These are phyloP conservation scores for Anisodus tanguticus DNA, from an alignment of 257 asterid species.

Conservation along the genomic window DNA sequence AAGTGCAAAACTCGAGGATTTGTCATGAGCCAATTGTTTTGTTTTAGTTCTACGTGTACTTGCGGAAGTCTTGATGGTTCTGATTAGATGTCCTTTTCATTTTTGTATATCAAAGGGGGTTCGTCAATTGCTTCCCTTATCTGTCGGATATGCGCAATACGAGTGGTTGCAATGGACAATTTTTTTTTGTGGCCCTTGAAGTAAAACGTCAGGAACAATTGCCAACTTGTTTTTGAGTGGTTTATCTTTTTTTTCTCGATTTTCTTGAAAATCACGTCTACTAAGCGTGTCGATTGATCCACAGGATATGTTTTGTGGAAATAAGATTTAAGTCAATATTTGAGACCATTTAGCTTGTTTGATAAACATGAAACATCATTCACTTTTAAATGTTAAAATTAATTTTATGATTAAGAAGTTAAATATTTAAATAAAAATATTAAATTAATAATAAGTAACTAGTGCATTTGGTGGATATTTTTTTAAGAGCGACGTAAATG, in stretches of 20 bases:
- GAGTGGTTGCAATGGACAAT: not conserved
- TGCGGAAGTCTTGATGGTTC: no score
- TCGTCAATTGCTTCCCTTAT: conserved; percentile 24
- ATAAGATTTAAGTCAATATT: not conserved
- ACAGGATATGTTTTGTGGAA: not conserved
- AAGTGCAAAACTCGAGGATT: not conserved
- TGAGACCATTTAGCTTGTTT: not conserved
- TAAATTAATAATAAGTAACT: not conserved
- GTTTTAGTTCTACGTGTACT: not conserved
- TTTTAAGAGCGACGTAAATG: not conserved
- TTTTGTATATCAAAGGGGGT: not conserved
- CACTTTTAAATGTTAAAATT: not conserved
- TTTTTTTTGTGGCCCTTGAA: conserved; percentile 16
- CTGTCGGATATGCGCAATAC: conserved; percentile 42
- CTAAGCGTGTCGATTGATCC: not conserved
- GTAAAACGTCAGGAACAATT: conserved; percentile 22
- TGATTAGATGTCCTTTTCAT: not conserved
- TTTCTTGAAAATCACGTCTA: not conserved
- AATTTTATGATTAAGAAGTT: not conserved
- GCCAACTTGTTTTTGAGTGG: conserved; percentile 21
- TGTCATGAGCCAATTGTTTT: not conserved
- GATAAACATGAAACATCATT: not conserved
- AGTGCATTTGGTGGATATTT: not conserved
- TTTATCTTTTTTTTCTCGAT: not conserved
- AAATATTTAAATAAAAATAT: not conserved